Evolutionary conservation across 140 eudicot species (phyloP).

Genomic region (Stevia rebaudiana): DNA sequence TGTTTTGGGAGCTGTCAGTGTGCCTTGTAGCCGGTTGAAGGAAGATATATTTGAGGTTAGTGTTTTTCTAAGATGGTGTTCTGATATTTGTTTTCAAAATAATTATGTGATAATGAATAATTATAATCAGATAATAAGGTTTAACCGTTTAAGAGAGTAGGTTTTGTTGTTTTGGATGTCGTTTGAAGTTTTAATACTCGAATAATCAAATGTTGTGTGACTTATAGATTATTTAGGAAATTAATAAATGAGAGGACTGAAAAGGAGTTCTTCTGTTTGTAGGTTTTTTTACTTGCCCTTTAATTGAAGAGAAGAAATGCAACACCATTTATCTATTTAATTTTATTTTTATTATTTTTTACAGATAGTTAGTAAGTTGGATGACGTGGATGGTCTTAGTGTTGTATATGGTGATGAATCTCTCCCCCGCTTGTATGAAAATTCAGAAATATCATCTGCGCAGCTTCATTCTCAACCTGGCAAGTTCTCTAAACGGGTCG

Average conservation of each 20-base stretch:
- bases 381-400: conserved; percentile 48
- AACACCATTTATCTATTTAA: background rate
- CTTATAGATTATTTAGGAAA: background rate
- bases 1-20: conserved; percentile 69
- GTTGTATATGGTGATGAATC: conserved; percentile 73
- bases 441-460: conserved; percentile 61
- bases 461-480: conserved; percentile 64
- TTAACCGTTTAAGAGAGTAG: background rate
- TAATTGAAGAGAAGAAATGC: background rate
- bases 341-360: conserved; percentile 21
- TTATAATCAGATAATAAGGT: background rate
- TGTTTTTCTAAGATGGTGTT: conserved; percentile 1
- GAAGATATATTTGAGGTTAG: conserved; percentile 75
- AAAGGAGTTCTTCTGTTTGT: background rate
- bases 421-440: conserved; percentile 71
- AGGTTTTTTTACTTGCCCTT: background rate
- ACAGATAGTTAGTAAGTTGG: conserved; percentile 60
- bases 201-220: background rate
- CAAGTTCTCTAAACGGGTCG: conserved; percentile 2
- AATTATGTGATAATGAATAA: background rate
- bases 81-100: background rate
- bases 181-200: background rate
- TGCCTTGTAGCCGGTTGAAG: conserved; percentile 67
- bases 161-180: background rate
- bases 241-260: background rate